Evolutionary conservation across 352 stramenopile species (phyloP).

Genomic region (Pythium pyrilobum): DNA sequence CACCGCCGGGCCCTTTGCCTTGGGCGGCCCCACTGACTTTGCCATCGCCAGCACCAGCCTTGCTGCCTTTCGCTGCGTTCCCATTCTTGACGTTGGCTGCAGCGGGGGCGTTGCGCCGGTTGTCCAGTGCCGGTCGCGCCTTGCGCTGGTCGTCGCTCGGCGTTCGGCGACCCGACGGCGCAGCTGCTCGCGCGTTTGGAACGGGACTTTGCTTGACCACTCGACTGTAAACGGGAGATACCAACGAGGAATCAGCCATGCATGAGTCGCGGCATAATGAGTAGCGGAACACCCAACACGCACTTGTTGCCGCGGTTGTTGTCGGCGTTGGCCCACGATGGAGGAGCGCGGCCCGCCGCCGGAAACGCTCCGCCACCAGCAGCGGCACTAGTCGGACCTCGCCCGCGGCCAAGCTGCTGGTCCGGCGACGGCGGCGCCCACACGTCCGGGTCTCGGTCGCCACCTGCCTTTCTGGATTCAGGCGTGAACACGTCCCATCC

Average conservation of each 20-base stretch:
- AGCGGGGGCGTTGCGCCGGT: constrained; percentile 17
- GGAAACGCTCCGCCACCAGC: constrained; percentile 10
- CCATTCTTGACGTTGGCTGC: constrained; percentile 9
- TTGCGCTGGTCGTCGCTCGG: constrained; percentile 49
- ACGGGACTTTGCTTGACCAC: constrained; percentile 26
- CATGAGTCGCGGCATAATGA: neutral
- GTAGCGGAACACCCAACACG: constrained; percentile 11
- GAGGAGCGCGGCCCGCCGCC: constrained; percentile 23
- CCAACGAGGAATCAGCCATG: neutral
- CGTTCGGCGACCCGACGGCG: constrained; percentile 41
- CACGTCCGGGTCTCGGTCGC: constrained; percentile 54
- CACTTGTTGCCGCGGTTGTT: constrained; percentile 26
- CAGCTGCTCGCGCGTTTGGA: constrained; percentile 3
- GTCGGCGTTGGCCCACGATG: constrained; percentile 53
- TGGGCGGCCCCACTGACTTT: constrained; percentile 40
- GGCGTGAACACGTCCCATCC: constrained; percentile 53
- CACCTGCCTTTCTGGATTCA: constrained; percentile 27
- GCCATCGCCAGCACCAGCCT: neutral
- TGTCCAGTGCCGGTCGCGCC: constrained; percentile 25
- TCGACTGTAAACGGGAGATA: constrained; percentile 20
- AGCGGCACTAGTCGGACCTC: neutral
- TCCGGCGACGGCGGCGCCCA: constrained; percentile 70
- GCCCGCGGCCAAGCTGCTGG: constrained; percentile 28
- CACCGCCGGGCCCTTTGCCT: constrained; percentile 24
- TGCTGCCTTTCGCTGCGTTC: constrained; percentile 24